Evolutionary conservation across 2,329 filamentous ascomycete genomes (phyloP).

Genomic region (Daldinia eschscholtzii): DNA sequence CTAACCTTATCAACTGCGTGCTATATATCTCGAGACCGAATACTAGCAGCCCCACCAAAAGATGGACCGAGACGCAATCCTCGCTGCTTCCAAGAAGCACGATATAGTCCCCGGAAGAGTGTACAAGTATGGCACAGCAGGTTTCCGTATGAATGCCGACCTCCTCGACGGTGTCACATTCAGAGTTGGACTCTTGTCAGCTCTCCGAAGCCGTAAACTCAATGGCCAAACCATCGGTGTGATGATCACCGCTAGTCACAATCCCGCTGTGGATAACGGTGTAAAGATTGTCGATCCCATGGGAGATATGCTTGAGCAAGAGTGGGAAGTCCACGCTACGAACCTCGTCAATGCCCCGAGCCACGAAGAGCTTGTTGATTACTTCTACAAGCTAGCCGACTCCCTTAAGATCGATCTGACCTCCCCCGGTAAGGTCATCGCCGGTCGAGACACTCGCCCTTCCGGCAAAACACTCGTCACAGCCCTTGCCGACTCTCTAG

Average conservation of each 20-base stretch:
- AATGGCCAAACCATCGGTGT: slow-evolving; percentile 93
- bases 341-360: slow-evolving; percentile 85
- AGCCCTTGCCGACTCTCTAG: slow-evolving; percentile 83
- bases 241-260: slow-evolving; percentile 96
- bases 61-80: slow-evolving; percentile 67
- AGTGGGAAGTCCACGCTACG: slow-evolving; percentile 93
- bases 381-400: slow-evolving; percentile 80
- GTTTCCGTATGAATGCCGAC: slow-evolving; percentile 78
- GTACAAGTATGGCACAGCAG: slow-evolving; percentile 76
- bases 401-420: slow-evolving; percentile 81
- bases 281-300: slow-evolving; percentile 97
- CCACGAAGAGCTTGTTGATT: slow-evolving; percentile 79
- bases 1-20: slow-evolving; percentile 5
- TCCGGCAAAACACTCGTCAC: slow-evolving; percentile 87
- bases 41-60: slow-evolving; percentile 28
- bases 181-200: slow-evolving; percentile 89
- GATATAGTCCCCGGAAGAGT: slow-evolving; percentile 67
- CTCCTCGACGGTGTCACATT: slow-evolving; percentile 93
- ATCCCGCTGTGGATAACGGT: slow-evolving; percentile 89
- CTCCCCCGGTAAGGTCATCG: slow-evolving; percentile 82
- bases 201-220: slow-evolving; percentile 89
- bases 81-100: slow-evolving; percentile 72
- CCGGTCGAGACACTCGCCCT: slow-evolving; percentile 91
- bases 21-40: slow-evolving; percentile 10
- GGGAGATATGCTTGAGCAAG: slow-evolving; percentile 97